Percentiles rank a stretch among this genome's conserved stretches.
Conservation (phyloP, 495 filamentous ascomycete genomes). For the Parachaetomium inaequale region DNA sequence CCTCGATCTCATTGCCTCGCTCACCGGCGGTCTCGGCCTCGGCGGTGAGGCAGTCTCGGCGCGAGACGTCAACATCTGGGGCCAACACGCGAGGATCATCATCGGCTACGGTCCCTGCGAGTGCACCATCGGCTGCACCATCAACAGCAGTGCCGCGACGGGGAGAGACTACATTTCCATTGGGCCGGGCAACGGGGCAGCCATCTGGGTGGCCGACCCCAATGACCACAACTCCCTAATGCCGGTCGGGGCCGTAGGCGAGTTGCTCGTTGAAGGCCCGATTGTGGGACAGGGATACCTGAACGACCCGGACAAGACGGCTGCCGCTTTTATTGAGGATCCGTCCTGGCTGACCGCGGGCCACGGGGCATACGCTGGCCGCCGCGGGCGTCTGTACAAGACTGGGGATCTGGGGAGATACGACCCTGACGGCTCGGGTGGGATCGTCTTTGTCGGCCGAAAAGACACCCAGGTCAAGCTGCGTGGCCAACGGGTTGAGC, state of each 20-base stretch:
- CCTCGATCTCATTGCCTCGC: slow-evolving; percentile 19
- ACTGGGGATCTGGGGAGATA: slow-evolving; percentile 47
- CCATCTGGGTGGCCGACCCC: slow-evolving; percentile 33
- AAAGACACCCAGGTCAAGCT: slow-evolving; percentile 42
- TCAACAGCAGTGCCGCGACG: slow-evolving; percentile 43
- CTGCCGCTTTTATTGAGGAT: slow-evolving; percentile 44
- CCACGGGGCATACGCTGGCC: slow-evolving; percentile 4
- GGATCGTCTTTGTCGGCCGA: slow-evolving; percentile 33
- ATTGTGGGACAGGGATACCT: slow-evolving; percentile 52
- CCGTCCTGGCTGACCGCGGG: slow-evolving; percentile 40
- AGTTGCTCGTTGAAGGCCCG: slow-evolving; percentile 47
- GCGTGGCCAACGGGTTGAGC: slow-evolving; percentile 38
- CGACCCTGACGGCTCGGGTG: slow-evolving; percentile 46
- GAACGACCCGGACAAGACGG: slow-evolving; percentile 51
- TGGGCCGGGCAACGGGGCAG: slow-evolving; percentile 25
- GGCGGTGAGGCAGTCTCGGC: slow-evolving; percentile 26
- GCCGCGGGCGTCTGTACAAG: slow-evolving; percentile 30
- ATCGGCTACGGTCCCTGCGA: slow-evolving; percentile 56
- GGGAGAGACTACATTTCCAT: slow-evolving; percentile 34
- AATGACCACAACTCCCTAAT: slow-evolving; percentile 32
- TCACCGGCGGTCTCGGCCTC: slow-evolving; percentile 21
- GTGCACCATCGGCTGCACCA: slow-evolving; percentile 45
- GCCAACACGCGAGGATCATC: slow-evolving; percentile 38
- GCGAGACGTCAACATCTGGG: slow-evolving; percentile 20
- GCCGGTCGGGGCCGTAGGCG: slow-evolving; percentile 45